A percentile compares a stretch with the other conserved stretches of the same genome.
phyloP scores from a whole-genome alignment of 495 filamentous ascomycete species.

The Thermothielavioides terrestris region DNA sequence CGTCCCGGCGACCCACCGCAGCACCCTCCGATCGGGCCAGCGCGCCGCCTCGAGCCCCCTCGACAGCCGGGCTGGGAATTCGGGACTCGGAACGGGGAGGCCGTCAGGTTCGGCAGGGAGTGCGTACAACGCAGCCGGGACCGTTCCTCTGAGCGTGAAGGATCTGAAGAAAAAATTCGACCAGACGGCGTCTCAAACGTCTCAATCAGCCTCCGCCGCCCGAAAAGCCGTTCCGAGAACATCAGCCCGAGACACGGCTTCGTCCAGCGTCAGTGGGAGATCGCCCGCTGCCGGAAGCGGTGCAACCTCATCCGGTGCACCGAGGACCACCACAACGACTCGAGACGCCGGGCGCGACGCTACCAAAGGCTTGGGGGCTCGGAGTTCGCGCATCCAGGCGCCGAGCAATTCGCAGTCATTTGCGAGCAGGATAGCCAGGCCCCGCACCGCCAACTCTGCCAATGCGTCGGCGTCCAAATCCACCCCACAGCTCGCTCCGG shows the following conservation, averaged over 20 bases:
- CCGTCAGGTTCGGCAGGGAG: slow-evolving; percentile 20
- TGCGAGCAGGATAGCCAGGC: slow-evolving; percentile 42
- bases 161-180: slow-evolving; percentile 49
- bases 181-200: slow-evolving; percentile 20
- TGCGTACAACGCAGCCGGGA: slow-evolving; percentile 16
- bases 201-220: slow-evolving; percentile 10
- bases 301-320: slow-evolving; percentile 26
- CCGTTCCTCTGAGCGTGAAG: slow-evolving; percentile 42
- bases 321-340: slow-evolving; percentile 28
- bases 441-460: slow-evolving; percentile 31
- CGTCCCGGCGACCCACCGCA: slow-evolving; percentile 20
- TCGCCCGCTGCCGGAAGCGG: slow-evolving; percentile 20
- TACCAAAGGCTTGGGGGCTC: slow-evolving; percentile 16
- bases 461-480: slow-evolving; percentile 39
- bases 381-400: slow-evolving; percentile 36
- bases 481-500: slow-evolving; percentile 33
- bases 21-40: slow-evolving; percentile 21
- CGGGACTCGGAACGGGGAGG: slow-evolving; percentile 12
- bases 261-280: slow-evolving; percentile 23
- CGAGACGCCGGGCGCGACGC: slow-evolving; percentile 26
- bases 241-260: slow-evolving; percentile 25
- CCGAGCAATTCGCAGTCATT: slow-evolving; percentile 45
- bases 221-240: slow-evolving; percentile 28
- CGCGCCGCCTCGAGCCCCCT: slow-evolving; percentile 46
- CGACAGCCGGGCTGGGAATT: slow-evolving; percentile 26